Base-by-base conservation (phyloP, 2,329 filamentous ascomycete genomes). In the Xylariaceae sp. region DNA sequence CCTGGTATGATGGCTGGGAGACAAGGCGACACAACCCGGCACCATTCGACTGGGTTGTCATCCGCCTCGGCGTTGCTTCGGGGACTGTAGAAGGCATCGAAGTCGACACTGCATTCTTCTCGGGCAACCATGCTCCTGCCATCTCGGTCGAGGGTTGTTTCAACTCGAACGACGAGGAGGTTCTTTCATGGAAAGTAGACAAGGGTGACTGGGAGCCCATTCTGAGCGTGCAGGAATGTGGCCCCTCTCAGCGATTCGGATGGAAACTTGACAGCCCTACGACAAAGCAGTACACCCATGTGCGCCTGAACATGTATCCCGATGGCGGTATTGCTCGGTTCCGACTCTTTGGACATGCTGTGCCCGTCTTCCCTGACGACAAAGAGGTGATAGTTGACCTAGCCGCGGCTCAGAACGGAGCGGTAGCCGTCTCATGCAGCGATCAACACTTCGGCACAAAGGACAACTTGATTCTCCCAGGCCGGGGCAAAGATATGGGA, bases 401-500 rank as follows among this genome's bases (percentile, higher is more conserved):
- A 8, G 87, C 86, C 1, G 87, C 88, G 3, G 87, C 87, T 1
- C 84, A 88, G 64, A 91, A 91, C 70, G 89, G 89, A 42, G 89
- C 83, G 35, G 81, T 91, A 30, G 88, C 87, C 39, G 74, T 89
- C 6, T 79, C 81, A 1, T 91, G 88, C 75, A 89, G 84, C 57
- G 88, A 94, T 70, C 85, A 94, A 73, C 89, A 94, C 71, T 95
- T 91, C 65, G 88, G 89, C 57, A 87, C 84, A 39, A 90, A 87
- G 69, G 84, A 88, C 67, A 91, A 92, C 71, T 74, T 92, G 35
- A 78, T 91, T n/a, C 76, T 91, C 3, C 88, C 88, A 0, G 88
- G 87, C 2, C 79, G 88, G 30, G 88, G 88, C 42, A 84, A 86
- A 69, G 87, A 94, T 72, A 94, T 94, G 89, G 87, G 88, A 49